A percentile compares a stretch with the other conserved stretches of the same genome.
Evolutionary conservation across 164 flowering plant species (phyloP).

Genomic region (Magnolia changhungtana): DNA sequence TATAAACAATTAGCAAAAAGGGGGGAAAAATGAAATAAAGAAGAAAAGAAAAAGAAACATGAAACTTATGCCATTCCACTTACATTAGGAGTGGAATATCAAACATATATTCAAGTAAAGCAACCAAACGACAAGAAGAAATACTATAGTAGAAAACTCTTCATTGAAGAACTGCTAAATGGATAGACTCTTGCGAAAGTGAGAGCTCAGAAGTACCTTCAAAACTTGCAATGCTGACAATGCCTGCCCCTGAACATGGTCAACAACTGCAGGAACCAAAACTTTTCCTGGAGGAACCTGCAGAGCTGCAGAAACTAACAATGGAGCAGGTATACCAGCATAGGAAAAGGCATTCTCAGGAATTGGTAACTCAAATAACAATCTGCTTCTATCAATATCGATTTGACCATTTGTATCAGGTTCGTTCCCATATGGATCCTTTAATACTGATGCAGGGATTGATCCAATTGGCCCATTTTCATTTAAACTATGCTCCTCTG

Average conservation of each 20-base stretch:
- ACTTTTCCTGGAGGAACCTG: slow-evolving; percentile 86
- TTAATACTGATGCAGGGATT: slow-evolving; percentile 27
- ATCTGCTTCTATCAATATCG: slow-evolving; percentile 30
- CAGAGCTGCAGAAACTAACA: slow-evolving; percentile 72
- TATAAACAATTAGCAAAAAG: too few species aligned
- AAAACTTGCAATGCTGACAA: slow-evolving; percentile 83
- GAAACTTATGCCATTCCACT: background rate
- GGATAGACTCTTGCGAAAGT: background rate
- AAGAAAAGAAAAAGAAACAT: background rate
- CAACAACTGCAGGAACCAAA: slow-evolving; percentile 83
- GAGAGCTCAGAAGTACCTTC: slow-evolving; percentile 47
- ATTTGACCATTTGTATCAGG: slow-evolving; percentile 22
- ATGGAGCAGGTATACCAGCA: slow-evolving; percentile 95
- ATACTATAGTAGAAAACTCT: background rate
- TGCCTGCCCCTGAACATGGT: slow-evolving; percentile 88
- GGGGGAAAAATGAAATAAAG: too few species aligned
- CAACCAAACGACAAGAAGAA: background rate
- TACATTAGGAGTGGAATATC: background rate
- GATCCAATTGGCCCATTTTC: slow-evolving; percentile 30
- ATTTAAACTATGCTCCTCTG: slow-evolving; percentile 24
- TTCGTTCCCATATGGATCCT: slow-evolving; percentile 30
- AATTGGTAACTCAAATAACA: slow-evolving; percentile 32
- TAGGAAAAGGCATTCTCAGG: slow-evolving; percentile 45
- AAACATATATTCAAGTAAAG: background rate
- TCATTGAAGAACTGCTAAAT: background rate